Percentiles rank a stretch among this genome's conserved stretches.
phyloP scores from a whole-genome alignment of 495 filamentous ascomycete genomes.

The Lasiosphaeria miniovina region DNA sequence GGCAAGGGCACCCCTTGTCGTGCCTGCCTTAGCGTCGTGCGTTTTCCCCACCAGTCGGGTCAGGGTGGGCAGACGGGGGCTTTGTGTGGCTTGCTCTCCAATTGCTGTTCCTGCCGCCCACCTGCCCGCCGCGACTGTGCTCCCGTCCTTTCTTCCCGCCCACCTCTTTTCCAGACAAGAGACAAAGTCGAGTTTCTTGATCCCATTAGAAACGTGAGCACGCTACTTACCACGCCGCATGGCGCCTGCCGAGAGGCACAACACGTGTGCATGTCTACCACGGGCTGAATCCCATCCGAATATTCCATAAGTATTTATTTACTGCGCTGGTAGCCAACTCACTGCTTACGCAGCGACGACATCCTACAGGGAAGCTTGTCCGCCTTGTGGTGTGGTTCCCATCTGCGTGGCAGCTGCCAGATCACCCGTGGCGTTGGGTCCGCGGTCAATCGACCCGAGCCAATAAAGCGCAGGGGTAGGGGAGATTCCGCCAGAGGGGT shows the following conservation, averaged over 20 bases:
- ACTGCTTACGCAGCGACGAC: not conserved
- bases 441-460: constrained; percentile 9
- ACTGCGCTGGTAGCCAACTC: not conserved
- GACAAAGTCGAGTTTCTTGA: too few relatives aligned
- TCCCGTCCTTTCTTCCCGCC: not conserved
- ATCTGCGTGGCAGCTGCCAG: constrained; percentile 11
- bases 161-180: not conserved
- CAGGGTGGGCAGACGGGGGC: constrained; percentile 10
- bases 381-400: too few relatives aligned
- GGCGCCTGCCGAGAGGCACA: too few relatives aligned
- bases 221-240: too few relatives aligned
- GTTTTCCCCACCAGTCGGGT: constrained; percentile 9
- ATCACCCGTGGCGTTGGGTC: constrained; percentile 14
- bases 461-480: constrained; percentile 18
- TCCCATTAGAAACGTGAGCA: too few relatives aligned
- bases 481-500: constrained; percentile 1
- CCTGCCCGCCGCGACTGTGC: not conserved
- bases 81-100: constrained; percentile 13
- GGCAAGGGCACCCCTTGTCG: constrained; percentile 17
- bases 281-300: not conserved
- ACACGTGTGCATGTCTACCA: too few relatives aligned
- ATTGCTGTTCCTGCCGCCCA: not conserved
- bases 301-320: not conserved
- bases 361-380: constrained; percentile 1
- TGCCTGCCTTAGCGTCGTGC: constrained; percentile 17